Evolutionary conservation across 2,329 filamentous ascomycete species (phyloP), one percentile per base, ranked within the genome.

Genomic region (Rutstroemia sp.): DNA sequence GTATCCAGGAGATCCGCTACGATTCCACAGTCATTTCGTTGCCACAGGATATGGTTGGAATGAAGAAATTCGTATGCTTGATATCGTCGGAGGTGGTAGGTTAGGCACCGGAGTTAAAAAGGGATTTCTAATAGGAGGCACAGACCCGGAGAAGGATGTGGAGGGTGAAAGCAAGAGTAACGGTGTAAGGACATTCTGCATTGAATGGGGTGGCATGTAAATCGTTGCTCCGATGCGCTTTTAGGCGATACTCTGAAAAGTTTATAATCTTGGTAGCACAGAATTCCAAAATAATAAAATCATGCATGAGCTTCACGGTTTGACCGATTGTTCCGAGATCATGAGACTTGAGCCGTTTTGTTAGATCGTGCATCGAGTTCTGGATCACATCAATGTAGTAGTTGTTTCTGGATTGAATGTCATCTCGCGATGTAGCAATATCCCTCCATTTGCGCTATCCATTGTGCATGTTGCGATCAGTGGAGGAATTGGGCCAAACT

Each of bases 51-150:
- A 88, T 64, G 83, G 78, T n/a, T 97, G 91, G 90, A 84, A 96
- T 59, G 83, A 96, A 65, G 83, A 91, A 64, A 86, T 99, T 56
- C 81, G 88, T 39, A 76, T 97, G 66, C 79, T 96, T 63, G 88
- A 96, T 63, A 75, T 99, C 14, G 86, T 97, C 16, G 87, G 85
- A 19, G 91, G 90, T 7, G 94, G 94, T 5, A 80, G 94, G 63
- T 72, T 99, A 60, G 94, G 92, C 0, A 97, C 94, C 2, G 89
- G 89, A 50, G 94, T 97, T 19, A 99, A 99, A 78, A 99, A 99
- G 73, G 89, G 89, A 0, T 96, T 91, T 66, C 74, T 99, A 54
- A 79, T 99, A 57, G 92, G 92, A 6, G 91, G 89, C 0, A 77
- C 81, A 64, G 74, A 79, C 54, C 67, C 71, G 48, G 62, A 64